Base-by-base conservation (phyloP, 2,329 filamentous ascomycete species). In the Fusarium concolor region DNA sequence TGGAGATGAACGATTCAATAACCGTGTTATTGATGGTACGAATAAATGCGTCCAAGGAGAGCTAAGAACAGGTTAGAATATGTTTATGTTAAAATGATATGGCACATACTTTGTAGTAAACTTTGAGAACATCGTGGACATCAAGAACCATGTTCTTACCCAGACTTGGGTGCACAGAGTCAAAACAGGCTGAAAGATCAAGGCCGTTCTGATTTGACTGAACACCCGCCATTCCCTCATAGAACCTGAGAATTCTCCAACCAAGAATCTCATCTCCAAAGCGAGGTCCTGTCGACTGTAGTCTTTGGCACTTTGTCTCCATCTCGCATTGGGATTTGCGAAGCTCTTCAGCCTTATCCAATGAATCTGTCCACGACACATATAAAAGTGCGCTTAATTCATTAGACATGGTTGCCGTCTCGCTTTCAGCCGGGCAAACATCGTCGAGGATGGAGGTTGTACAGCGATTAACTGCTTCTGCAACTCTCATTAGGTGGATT, bases 51-150 rank as follows among this genome's bases (percentile, higher is more conserved):
- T 78, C 67, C 8, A 78, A 39, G 0, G 74, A 56, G 11, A 76
- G 53, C 76, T 78, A 9, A 10, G n/a, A 3, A 10, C 6, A 24
- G 10, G 46, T 65, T 51, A 71, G 45, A 7, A 18, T 22, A 18
- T 6, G 15, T 0, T 12, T 3, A 5, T 10, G 11, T 18, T 3
- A 5, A n/a, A 10, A 5, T 4, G 3, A 18, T 8, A 14, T 6
- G 3, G 7, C 0, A 39, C 67, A 31, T 72, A 79, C 77, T 68
- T 79, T 67, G 39, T 80, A 80, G 18, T 81, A 81, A 0, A 77
- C 76, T 31, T 76, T 78, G 11, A 80, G 65, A 2, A 78, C 62
- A 31, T 80, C 78, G 29, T 81, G 78, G 0, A 80, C 75, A 17
- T 79, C 76, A 7, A 76, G 42, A 11, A 74, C 56, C 51, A 76